Evolutionary conservation across 176 grass and related monocot species (phyloP), one percentile per base, ranked within the genome.

Genomic region (Oryza rufipogon): DNA sequence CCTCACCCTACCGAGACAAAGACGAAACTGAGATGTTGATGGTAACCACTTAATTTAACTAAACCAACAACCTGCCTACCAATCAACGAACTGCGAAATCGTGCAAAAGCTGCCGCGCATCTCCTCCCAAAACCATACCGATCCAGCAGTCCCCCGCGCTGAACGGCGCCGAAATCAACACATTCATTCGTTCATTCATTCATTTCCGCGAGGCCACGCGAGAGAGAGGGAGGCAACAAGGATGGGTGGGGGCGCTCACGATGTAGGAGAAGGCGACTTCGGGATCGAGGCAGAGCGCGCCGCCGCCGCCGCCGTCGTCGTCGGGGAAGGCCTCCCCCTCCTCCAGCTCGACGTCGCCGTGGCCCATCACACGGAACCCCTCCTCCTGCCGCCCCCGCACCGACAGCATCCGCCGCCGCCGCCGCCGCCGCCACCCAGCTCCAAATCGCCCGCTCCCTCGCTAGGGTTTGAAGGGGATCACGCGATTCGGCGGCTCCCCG

Each of bases 261-360:
- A 97, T 94, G 89, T 97, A 97, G 71, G 91, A 88, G 69, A 91
- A 84, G 51, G 69, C 75, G 76, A 84, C 41, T 72, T 97, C 89
- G 48, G 94, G 94, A 38, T 94, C 85, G 84, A 85, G 11, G 46
- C 56, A 47, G 52, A 20, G 7, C 58, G 58, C n/a, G 54, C 61
- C 87, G 48, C 9, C 71, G n/a, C 14, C 79, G 65, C 49, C 87
- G 48, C 30, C 30, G 2, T 32, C 30, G 30, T 32, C 30, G 66
- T 88, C 86, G 65, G 79, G 70, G 75, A 75, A 56, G 39, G 90
- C 88, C 71, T 92, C 93, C 42, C 89, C 92, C 76, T 94, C 92
- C 77, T 94, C 87, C 33, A 83, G 87, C 69, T 92, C 90, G 49
- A 36, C 34, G 34, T 36, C 34, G 34, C 34, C 47, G 13, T 49